Conservation (phyloP, 2,329 filamentous ascomycete genomes). For the Penicillium capsulatum region DNA sequence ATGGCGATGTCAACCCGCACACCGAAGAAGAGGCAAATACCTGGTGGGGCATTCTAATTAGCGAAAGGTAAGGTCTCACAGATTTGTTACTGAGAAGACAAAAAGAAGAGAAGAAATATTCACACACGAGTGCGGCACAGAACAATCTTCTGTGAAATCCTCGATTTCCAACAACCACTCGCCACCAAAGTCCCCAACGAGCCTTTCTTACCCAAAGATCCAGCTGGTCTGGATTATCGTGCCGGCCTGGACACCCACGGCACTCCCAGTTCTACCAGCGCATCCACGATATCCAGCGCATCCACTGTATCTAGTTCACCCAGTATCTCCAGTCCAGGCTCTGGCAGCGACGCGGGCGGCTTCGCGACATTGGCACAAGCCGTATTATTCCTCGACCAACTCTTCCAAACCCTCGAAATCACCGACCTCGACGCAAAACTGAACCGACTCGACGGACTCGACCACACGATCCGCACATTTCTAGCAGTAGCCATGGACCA, state of each 20-base stretch:
- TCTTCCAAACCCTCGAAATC: slow-evolving; percentile 13
- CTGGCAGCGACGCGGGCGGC: slow-evolving; percentile 10
- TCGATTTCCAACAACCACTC: slow-evolving; percentile 13
- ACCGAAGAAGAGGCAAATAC: slow-evolving; percentile 26
- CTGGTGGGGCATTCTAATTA: slow-evolving; percentile 30
- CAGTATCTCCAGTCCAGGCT: too few species aligned
- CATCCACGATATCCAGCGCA: too few species aligned
- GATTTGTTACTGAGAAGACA: too few species aligned
- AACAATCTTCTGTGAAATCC: slow-evolving; percentile 15
- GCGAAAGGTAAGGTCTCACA: slow-evolving; percentile 23
- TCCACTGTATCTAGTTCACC: too few species aligned
- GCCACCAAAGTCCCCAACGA: slow-evolving; percentile 11
- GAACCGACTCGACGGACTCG: slow-evolving; percentile 12
- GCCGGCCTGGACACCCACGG: too few species aligned
- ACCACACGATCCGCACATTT: slow-evolving; percentile 8
- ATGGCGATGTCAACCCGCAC: slow-evolving; percentile 1
- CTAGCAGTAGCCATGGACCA: slow-evolving; percentile 11
- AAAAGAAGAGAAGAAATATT: too few species aligned
- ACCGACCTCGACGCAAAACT: slow-evolving; percentile 9
- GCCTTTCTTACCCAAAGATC: slow-evolving; percentile 14
- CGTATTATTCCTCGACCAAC: slow-evolving; percentile 22
- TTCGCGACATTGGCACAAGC: slow-evolving; percentile 23
- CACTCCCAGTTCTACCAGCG: too few species aligned
- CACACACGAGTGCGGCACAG: too few species aligned
- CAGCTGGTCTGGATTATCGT: neutral